These are phyloP conservation scores for Schizochytrium sp. DNA, from an alignment of 108 stramenopile species.

Conservation along the genomic window DNA sequence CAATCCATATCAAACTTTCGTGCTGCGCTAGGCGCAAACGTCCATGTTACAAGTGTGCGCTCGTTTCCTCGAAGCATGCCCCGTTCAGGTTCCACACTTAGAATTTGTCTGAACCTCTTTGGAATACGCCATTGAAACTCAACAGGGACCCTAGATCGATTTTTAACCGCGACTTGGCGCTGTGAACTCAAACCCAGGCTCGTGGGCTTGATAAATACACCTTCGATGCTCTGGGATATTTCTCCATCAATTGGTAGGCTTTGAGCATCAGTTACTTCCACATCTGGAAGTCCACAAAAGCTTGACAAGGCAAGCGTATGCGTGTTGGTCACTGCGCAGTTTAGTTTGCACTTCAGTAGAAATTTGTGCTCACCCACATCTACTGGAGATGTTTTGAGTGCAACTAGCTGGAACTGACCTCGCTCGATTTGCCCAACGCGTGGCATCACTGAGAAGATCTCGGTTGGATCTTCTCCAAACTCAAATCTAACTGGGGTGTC, in stretches of 20 bases:
- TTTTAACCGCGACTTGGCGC: slow-evolving; percentile 59
- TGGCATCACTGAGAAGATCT: slow-evolving; percentile 69
- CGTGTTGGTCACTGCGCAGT: slow-evolving; percentile 65
- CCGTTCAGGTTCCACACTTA: slow-evolving; percentile 54
- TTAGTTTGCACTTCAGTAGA: slow-evolving; percentile 65
- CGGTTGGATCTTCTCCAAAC: slow-evolving; percentile 60
- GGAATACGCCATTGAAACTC: slow-evolving; percentile 63
- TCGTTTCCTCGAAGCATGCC: slow-evolving; percentile 68
- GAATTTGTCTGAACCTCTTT: slow-evolving; percentile 60
- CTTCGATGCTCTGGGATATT: background rate
- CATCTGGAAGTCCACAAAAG: slow-evolving; percentile 63
- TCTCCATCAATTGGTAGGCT: background rate
- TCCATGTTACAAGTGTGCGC: slow-evolving; percentile 7
- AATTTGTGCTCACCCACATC: background rate
- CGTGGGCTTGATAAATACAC: slow-evolving; percentile 67
- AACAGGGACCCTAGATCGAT: slow-evolving; percentile 65
- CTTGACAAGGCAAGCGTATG: slow-evolving; percentile 65
- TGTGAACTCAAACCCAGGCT: slow-evolving; percentile 66
- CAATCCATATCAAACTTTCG: slow-evolving; percentile 61
- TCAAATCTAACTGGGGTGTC: slow-evolving; percentile 71
- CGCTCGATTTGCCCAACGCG: slow-evolving; percentile 69
- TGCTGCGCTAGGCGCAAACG: slow-evolving; percentile 66
- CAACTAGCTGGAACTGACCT: slow-evolving; percentile 70
- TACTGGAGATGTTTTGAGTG: slow-evolving; percentile 11
- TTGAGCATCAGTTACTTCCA: background rate